Evolutionary conservation across 306 rosid species (phyloP), one percentile per base, ranked within the genome.

Genomic region (Arachis hypogaea): DNA sequence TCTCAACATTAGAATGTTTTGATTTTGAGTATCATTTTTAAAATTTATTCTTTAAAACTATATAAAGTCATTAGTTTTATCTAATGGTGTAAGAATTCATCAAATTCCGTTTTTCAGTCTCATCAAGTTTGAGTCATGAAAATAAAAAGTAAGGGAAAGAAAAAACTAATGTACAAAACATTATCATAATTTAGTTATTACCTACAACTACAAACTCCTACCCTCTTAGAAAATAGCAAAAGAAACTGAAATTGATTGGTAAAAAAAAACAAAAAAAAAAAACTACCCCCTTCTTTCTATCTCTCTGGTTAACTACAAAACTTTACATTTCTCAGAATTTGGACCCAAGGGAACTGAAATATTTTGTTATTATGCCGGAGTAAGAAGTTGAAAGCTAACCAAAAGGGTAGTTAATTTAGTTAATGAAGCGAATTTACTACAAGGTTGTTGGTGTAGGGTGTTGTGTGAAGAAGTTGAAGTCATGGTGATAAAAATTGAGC

Each of bases 401-500:
- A 52, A 66, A 69, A 68, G 66, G 44, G 65, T 5, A 45, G 58
- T 69, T 7, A 77, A 74, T 63, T 40, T 22, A 28, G 64, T 63
- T 49, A 38, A 7, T 7, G 46, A 77, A 9, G 3, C 7, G 49
- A 2, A 33, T 4, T 33, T 33, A 18, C 52, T 63, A 51, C 67
- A 14, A 68, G 55, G 11, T 82, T 71, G 76, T 84, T 83, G 75
- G 2, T 69, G 76, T 40, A n/a, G 85, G 73, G 79, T 80, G 83
- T 11, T 46, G 62, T 58, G 82, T 61, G 81, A 89, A 92, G 29
- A 85, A 89, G 91, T 84, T 86, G 82, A 89, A 92, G 85, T 92
- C 97, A 75, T 92, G 97, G 73, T 92, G 97, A 7, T 81, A 54
- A 28, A 81, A 75, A 58, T 77, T 75, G 71, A 92, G 93, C 55